Conservation (phyloP, 768 basidiomycete species). For the Trametes villosa region DNA sequence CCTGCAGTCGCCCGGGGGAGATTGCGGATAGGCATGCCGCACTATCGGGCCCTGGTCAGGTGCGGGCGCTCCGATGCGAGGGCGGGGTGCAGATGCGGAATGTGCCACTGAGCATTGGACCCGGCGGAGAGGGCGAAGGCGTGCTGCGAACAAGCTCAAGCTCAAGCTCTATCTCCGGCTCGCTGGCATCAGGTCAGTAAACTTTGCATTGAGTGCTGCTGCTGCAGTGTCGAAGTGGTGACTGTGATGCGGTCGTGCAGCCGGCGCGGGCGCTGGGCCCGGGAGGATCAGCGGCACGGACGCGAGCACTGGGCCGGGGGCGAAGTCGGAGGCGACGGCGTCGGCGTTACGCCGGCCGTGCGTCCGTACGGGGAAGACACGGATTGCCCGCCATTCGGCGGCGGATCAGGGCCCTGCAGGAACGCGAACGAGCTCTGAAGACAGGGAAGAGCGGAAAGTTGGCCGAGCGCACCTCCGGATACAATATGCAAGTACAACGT, state of each 20-base stretch:
- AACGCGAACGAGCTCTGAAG: not conserved
- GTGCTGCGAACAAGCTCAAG: conserved; percentile 2
- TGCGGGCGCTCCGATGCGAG: conserved; percentile 10
- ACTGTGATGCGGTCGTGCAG: not conserved
- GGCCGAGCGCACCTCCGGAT: no score
- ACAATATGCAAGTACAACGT: no score
- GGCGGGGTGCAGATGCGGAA: not conserved
- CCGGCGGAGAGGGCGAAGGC: not conserved
- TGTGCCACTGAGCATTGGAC: not conserved
- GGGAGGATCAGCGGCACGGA: not conserved
- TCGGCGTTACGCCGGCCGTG: not conserved
- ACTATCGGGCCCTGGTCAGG: not conserved
- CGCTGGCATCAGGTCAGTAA: no score
- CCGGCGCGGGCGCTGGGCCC: not conserved
- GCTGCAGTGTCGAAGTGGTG: no score
- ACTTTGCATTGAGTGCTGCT: no score
- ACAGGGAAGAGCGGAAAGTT: not conserved
- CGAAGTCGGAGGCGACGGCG: not conserved
- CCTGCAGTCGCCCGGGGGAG: no score
- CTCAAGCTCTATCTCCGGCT: not conserved
- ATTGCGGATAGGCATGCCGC: not conserved
- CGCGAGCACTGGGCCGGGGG: not conserved
- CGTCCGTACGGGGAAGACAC: no score
- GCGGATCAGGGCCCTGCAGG: not conserved
- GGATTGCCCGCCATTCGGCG: no score